phyloP scores from a whole-genome alignment of 345 rosid genomes.

The Mercurialis annua region DNA sequence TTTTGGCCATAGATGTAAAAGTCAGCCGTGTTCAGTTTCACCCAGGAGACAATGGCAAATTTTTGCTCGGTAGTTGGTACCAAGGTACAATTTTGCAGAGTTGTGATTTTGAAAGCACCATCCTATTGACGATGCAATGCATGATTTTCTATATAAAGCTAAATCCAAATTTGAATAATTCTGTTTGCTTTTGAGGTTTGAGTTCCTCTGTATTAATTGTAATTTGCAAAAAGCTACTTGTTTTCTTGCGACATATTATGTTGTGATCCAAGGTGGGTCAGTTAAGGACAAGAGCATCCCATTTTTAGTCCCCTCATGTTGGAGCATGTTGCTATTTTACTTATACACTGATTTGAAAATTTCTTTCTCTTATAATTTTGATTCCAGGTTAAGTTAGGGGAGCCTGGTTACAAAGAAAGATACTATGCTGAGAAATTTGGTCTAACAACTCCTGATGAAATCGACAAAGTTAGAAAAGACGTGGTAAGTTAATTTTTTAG shows the following conservation, averaged over 20 bases:
- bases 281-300: constrained; percentile 3
- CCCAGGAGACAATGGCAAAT: too few relatives aligned
- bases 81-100: not conserved
- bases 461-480: constrained; percentile 64
- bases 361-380: not conserved
- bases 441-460: constrained; percentile 52
- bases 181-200: not conserved
- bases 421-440: constrained; percentile 86
- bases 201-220: not conserved
- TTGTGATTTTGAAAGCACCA: not conserved
- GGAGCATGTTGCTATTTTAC: not conserved
- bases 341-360: constrained; percentile 1
- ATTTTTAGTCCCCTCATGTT: not conserved
- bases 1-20: too few relatives aligned
- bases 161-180: too few relatives aligned
- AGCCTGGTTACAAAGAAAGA: constrained; percentile 92
- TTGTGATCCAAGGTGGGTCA: not conserved
- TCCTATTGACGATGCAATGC: too few relatives aligned
- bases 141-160: too few relatives aligned
- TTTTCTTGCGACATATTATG: not conserved
- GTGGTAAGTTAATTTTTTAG: constrained; percentile 46
- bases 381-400: constrained; percentile 79
- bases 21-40: too few relatives aligned
- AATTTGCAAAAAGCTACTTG: not conserved
- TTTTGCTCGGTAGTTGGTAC: too few relatives aligned